Conservation (phyloP, 2,329 filamentous ascomycete genomes). For the Stachybotrys elegans region DNA sequence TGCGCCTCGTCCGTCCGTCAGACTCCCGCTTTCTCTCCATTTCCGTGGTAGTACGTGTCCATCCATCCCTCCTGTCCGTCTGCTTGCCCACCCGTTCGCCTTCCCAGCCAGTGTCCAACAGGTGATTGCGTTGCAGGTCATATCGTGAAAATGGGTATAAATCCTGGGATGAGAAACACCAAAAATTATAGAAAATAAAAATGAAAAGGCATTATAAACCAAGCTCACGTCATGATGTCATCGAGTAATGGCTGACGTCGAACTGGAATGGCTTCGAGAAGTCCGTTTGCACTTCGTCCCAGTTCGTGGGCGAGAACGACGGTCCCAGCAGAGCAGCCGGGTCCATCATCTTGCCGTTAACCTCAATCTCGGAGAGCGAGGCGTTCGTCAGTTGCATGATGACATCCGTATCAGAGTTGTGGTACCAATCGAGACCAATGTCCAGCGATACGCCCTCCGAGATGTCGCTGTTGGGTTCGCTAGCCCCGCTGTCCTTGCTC, state of each 20-base stretch:
- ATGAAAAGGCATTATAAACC: conserved; percentile 11
- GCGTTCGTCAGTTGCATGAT: conserved; percentile 36
- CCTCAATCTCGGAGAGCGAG: conserved; percentile 17
- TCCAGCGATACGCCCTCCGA: conserved; percentile 50
- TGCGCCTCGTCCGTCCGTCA: too few species aligned
- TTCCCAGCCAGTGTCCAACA: too few species aligned
- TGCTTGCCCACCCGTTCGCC: too few species aligned
- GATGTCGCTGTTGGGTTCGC: conserved; percentile 59
- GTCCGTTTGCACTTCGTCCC: conserved; percentile 47
- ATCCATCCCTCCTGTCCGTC: too few species aligned
- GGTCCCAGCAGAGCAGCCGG: conserved; percentile 22
- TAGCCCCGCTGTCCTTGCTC: conserved; percentile 53
- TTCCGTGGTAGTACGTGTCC: too few species aligned
- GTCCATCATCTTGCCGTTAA: conserved; percentile 20
- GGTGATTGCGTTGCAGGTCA: too few species aligned
- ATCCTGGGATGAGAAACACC: too few species aligned
- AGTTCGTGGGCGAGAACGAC: conserved; percentile 24
- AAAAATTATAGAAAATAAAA: not conserved
- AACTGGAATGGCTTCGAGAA: conserved; percentile 50
- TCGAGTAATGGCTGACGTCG: conserved; percentile 35
- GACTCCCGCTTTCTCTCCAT: too few species aligned
- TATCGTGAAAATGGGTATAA: too few species aligned
- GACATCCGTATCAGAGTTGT: conserved; percentile 40
- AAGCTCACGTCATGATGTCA: too few species aligned
- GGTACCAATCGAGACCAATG: conserved; percentile 46